Percentiles rank a stretch among this genome's conserved stretches.
These are phyloP conservation scores for Fusarium transvaalense DNA, from an alignment of 2,329 filamentous ascomycete genomes.

Conservation along the genomic window DNA sequence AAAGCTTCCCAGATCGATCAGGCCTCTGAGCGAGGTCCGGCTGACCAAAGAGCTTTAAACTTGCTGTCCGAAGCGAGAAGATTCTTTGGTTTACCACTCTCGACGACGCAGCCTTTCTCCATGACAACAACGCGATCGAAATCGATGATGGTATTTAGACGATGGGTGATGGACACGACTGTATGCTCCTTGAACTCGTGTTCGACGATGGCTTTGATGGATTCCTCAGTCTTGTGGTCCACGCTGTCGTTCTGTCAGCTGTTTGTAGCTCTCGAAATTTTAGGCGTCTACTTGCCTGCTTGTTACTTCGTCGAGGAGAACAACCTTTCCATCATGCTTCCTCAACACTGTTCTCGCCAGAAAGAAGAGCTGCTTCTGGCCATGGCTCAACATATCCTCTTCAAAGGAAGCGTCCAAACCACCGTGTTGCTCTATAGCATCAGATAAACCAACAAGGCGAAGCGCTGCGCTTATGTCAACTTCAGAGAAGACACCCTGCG, in stretches of 20 bases:
- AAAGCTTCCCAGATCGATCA: background rate
- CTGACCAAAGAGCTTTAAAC: constrained; percentile 49
- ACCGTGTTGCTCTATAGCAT: constrained; percentile 54
- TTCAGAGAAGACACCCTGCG: constrained; percentile 50
- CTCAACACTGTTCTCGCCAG: constrained; percentile 62
- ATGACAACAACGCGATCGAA: constrained; percentile 50
- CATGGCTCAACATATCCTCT: constrained; percentile 56
- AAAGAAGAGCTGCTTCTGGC: constrained; percentile 65
- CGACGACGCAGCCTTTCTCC: constrained; percentile 46
- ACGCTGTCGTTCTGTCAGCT: constrained; percentile 45
- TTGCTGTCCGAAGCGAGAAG: constrained; percentile 36
- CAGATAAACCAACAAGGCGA: constrained; percentile 58
- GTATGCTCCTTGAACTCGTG: constrained; percentile 60
- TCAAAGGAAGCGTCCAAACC: constrained; percentile 55
- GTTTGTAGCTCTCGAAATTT: no score
- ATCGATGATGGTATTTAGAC: constrained; percentile 58
- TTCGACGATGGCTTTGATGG: constrained; percentile 52
- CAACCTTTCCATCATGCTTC: constrained; percentile 53
- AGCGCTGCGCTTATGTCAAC: constrained; percentile 57
- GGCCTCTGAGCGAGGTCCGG: constrained; percentile 33
- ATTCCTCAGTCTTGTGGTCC: constrained; percentile 52
- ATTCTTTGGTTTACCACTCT: constrained; percentile 45
- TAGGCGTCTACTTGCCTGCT: constrained; percentile 47
- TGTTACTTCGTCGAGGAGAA: constrained; percentile 61
- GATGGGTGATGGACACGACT: constrained; percentile 61